Evolutionary conservation across 1,284 basidiomycete species (phyloP), one percentile per base, ranked within the genome.

Genomic region (Testicularia cyperi): DNA sequence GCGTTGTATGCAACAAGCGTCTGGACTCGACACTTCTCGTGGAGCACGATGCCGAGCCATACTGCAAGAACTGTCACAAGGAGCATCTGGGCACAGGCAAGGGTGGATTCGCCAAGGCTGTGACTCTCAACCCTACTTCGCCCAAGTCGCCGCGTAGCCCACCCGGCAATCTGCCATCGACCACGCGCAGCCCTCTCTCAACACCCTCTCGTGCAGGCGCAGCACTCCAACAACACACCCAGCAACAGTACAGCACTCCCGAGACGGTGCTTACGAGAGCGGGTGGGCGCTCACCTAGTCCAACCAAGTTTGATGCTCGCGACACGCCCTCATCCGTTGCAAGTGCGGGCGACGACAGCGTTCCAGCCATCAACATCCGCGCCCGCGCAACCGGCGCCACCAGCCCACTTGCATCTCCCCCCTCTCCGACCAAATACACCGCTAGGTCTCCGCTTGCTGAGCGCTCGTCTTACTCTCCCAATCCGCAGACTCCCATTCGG

Each of bases 41-140:
- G 9, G 75, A 77, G 34, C 74, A 76, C 32, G 72, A 76, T 34
- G 64, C 65, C 37, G 53, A 76, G 31, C 70, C 75, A 0, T 73
- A 65, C 40, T 77, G 75, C 56, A 74, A 68, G 42, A 68, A 69
- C 24, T 77, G 75, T 43, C 74, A 77, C 45, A 54, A 54, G 19
- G 67, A 63, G 30, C 58, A 72, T 38, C 55, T 77, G 2, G 75
- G 75, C 7, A 71, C 69, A 9, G 74, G 73, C n/a, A 72, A 68
- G 25, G 72, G 70, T 14, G 71, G 68, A 3, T 77, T 75, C 39
- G 49, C 60, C 9, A 67, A 65, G 21, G 71, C 74, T 5, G 74
- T 77, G 39, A 65, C 67, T 18, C 52, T 75, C 25, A 64, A 62
- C 15, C 53, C 67, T 5, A 60, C 61, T 0, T 55, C 55, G 19